Conservation (phyloP, 2,329 filamentous ascomycete species). For the Neofusicoccum kwambonambiense region DNA sequence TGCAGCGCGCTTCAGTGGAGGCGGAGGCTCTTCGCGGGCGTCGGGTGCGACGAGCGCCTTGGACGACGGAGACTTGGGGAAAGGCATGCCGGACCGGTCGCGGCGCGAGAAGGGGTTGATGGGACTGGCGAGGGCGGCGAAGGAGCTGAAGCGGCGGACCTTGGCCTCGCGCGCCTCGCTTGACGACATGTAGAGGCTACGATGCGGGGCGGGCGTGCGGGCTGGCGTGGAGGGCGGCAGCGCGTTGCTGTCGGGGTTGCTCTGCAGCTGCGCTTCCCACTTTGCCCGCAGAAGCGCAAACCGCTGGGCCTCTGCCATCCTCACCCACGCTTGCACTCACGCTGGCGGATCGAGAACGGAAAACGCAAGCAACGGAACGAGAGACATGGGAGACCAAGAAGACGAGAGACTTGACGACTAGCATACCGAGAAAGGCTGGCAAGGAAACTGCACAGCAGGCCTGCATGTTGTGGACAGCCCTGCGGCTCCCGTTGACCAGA, state of each 20-base stretch:
- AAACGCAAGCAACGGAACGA: background rate
- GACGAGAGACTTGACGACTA: background rate
- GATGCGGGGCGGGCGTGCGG: background rate
- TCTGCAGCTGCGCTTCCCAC: conserved; percentile 12
- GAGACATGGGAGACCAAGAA: background rate
- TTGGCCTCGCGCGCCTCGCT: conserved; percentile 6
- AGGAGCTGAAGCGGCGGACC: conserved; percentile 11
- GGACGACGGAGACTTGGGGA: background rate
- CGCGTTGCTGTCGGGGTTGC: background rate
- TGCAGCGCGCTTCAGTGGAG: background rate
- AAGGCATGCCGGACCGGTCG: conserved; percentile 5
- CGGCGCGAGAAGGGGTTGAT: conserved; percentile 15
- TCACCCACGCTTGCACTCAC: background rate
- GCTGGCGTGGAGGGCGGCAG: background rate
- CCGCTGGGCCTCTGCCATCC: background rate
- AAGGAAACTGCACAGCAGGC: background rate
- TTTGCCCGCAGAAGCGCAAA: conserved; percentile 7
- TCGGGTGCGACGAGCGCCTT: background rate
- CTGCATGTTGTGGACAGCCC: too few relatives aligned
- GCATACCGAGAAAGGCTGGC: background rate
- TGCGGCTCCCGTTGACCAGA: too few relatives aligned
- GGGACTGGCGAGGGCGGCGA: conserved; percentile 7
- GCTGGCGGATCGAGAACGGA: background rate
- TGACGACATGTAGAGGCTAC: background rate
- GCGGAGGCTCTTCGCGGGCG: background rate